Percentiles rank a stretch among this genome's conserved stretches.
phyloP scores from a whole-genome alignment of 148 eudicot species.

The Rhododendron ovatum region DNA sequence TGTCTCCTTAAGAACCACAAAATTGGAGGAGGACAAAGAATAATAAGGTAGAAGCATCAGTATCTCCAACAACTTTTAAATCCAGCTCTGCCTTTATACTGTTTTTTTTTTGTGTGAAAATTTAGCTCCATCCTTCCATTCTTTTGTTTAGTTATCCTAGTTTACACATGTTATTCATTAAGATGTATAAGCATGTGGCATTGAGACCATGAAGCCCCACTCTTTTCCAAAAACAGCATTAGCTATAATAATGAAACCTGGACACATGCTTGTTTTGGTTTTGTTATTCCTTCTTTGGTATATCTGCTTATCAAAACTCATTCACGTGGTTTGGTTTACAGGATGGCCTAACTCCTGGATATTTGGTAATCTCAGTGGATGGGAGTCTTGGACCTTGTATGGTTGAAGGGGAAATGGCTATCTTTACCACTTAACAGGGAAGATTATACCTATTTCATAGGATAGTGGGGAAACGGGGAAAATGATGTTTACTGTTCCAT shows the following conservation, averaged over 20 bases:
- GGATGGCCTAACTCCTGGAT: constrained; percentile 20
- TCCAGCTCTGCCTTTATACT: neutral
- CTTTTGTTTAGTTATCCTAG: constrained; percentile 11
- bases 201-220: constrained; percentile 1
- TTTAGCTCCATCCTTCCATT: neutral
- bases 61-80: constrained; percentile 8
- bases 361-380: neutral
- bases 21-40: constrained; percentile 2
- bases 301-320: constrained; percentile 6
- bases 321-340: neutral
- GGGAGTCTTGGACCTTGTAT: neutral
- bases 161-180: constrained; percentile 4
- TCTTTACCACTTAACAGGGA: neutral
- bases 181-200: constrained; percentile 8
- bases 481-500: neutral
- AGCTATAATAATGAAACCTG: neutral
- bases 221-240: neutral
- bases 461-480: neutral
- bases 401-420: neutral
- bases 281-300: neutral
- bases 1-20: constrained; percentile 37
- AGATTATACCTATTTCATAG: neutral
- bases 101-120: neutral
- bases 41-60: constrained; percentile 18
- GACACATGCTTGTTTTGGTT: neutral